Conservation (phyloP, 176 grass and related monocot species). For the Rhipidocladum racemiflorum region DNA sequence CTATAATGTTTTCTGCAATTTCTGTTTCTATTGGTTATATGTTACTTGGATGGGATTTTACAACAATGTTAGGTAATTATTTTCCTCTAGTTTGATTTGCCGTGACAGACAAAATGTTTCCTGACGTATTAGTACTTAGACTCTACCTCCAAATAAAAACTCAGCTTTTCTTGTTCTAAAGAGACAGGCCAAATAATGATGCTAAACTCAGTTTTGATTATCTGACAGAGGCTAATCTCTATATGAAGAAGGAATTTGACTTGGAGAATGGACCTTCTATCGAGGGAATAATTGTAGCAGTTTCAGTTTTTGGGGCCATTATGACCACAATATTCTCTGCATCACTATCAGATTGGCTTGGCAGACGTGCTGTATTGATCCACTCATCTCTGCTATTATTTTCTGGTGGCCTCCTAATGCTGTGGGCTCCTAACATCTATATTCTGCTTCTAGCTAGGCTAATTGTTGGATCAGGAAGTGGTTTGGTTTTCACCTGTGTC, state of each 20-base stretch:
- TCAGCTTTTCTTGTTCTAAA: neutral
- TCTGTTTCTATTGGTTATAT: constrained; percentile 69
- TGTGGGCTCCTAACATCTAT: constrained; percentile 90
- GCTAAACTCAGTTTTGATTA: constrained; percentile 27
- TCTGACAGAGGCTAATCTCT: constrained; percentile 53
- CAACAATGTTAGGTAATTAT: constrained; percentile 56
- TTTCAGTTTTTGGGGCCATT: constrained; percentile 71
- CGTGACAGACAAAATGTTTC: constrained; percentile 1
- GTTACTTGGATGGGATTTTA: constrained; percentile 80
- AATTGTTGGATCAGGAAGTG: constrained; percentile 81
- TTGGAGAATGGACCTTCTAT: constrained; percentile 55
- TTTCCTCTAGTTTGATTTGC: neutral
- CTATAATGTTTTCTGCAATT: constrained; percentile 52
- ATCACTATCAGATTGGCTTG: constrained; percentile 66
- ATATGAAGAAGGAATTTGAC: constrained; percentile 76
- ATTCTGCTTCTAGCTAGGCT: constrained; percentile 74
- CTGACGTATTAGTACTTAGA: neutral
- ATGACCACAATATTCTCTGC: constrained; percentile 79
- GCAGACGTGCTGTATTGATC: constrained; percentile 68
- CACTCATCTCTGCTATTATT: constrained; percentile 76
- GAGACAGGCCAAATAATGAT: constrained; percentile 2
- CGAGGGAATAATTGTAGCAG: constrained; percentile 62
- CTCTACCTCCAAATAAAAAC: neutral
- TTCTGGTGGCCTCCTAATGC: constrained; percentile 51
- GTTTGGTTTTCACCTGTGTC: constrained; percentile 81